A percentile compares a stretch with the other conserved stretches of the same genome.
These are phyloP conservation scores for Geotrichum restrictum DNA, from an alignment of 1,139 yeast genomes.

Conservation along the genomic window DNA sequence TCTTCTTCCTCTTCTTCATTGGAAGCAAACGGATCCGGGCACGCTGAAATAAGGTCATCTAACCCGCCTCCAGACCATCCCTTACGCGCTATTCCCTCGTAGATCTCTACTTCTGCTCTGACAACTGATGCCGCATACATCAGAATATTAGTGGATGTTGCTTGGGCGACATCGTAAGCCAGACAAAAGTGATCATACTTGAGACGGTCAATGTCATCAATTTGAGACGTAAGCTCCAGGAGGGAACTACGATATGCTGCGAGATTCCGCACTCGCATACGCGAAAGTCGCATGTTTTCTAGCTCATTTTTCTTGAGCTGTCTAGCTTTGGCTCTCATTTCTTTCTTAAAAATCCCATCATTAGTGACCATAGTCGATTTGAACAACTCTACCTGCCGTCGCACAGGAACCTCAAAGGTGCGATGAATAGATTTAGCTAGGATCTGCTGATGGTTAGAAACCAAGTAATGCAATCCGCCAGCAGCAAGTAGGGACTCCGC, in stretches of 20 bases:
- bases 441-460: slow-evolving; percentile 74
- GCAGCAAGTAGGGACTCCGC: slow-evolving; percentile 68
- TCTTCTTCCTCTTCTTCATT: slow-evolving; percentile 28
- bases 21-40: slow-evolving; percentile 44
- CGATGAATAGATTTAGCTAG: slow-evolving; percentile 54
- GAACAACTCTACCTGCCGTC: slow-evolving; percentile 29
- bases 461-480: slow-evolving; percentile 71
- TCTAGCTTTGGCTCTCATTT: slow-evolving; percentile 53
- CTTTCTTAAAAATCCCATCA: slow-evolving; percentile 52
- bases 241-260: slow-evolving; percentile 62
- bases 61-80: slow-evolving; percentile 87
- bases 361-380: slow-evolving; percentile 37
- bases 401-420: slow-evolving; percentile 56
- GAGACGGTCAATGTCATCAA: slow-evolving; percentile 72
- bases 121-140: slow-evolving; percentile 60
- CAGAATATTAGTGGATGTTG: slow-evolving; percentile 54
- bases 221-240: slow-evolving; percentile 61
- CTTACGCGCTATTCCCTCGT: slow-evolving; percentile 75
- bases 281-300: slow-evolving; percentile 54
- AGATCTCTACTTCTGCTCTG: slow-evolving; percentile 74
- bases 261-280: slow-evolving; percentile 47
- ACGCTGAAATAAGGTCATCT: slow-evolving; percentile 51
- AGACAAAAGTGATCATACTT: slow-evolving; percentile 69
- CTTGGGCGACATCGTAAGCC: slow-evolving; percentile 57
- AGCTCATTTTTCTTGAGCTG: slow-evolving; percentile 54